phyloP scores from a whole-genome alignment of 345 rosid species.

The Cardamine occulta region DNA sequence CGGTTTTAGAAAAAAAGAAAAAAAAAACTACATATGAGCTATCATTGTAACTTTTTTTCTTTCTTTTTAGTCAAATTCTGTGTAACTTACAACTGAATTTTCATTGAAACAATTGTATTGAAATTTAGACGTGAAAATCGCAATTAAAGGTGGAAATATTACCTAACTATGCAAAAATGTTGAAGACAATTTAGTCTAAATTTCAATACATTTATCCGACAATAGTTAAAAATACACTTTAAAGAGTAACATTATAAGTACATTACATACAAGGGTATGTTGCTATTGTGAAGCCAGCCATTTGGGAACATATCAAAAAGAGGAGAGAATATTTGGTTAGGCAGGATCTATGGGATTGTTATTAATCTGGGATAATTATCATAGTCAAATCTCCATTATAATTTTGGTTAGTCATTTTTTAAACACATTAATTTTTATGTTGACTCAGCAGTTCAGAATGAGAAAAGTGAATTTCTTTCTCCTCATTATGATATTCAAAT shows the following conservation, averaged over 20 bases:
- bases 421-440: neutral
- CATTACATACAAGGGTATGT: neutral
- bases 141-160: neutral
- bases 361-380: neutral
- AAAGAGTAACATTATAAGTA: neutral
- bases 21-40: neutral
- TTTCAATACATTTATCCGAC: no score
- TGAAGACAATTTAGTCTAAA: neutral
- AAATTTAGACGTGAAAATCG: neutral
- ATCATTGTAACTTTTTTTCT: neutral
- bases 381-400: constrained; percentile 10
- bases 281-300: constrained; percentile 20
- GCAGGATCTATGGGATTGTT: neutral
- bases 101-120: neutral
- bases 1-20: neutral
- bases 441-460: neutral
- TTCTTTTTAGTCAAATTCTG: no score
- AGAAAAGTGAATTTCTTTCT: neutral
- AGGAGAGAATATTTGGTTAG: neutral
- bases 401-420: neutral
- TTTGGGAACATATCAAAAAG: neutral
- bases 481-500: neutral
- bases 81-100: no score
- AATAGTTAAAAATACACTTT: neutral
- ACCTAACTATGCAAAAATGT: neutral